Percentiles rank a stretch among this genome's conserved stretches.
Conservation (phyloP, 192 early-diverging fungal species). For the Umbelopsis vinacea region DNA sequence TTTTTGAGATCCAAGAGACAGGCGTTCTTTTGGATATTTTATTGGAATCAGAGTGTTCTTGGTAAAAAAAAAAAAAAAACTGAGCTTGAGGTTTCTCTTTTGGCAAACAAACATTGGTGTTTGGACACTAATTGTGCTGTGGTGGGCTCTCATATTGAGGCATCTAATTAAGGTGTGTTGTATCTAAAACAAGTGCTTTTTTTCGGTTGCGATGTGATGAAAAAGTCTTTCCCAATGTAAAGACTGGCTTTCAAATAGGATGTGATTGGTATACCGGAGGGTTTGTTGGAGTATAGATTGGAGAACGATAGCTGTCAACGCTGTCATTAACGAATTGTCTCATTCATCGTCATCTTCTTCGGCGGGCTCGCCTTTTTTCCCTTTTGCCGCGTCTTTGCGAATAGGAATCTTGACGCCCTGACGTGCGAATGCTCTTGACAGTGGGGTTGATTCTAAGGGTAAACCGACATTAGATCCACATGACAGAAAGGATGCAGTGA, state of each 20-base stretch:
- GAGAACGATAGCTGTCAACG: too few species aligned
- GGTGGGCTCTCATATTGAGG: not conserved
- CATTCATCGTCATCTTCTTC: slow-evolving; percentile 22
- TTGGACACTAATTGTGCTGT: too few species aligned
- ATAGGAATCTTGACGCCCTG: slow-evolving; percentile 28
- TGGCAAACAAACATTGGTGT: too few species aligned
- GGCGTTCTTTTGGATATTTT: too few species aligned
- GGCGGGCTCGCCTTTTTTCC: not conserved
- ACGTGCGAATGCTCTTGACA: slow-evolving; percentile 19
- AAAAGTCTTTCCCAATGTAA: not conserved
- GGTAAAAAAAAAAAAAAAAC: too few species aligned
- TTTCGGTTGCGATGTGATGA: not conserved
- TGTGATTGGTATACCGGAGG: too few species aligned
- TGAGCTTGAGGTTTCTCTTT: not conserved
- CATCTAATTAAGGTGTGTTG: not conserved
- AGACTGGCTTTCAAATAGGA: not conserved
- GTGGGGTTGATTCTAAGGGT: slow-evolving; percentile 22
- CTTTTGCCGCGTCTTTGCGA: slow-evolving; percentile 15
- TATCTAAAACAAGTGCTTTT: slow-evolving; percentile 15
- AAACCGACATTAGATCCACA: not conserved
- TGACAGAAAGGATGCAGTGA: not conserved
- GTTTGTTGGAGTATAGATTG: too few species aligned
- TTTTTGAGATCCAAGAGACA: too few species aligned
- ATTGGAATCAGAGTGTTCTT: not conserved
- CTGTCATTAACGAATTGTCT: not conserved